These are phyloP conservation scores for Anisodus acutangulus DNA, from an alignment of 257 asterid genomes.

Conservation along the genomic window DNA sequence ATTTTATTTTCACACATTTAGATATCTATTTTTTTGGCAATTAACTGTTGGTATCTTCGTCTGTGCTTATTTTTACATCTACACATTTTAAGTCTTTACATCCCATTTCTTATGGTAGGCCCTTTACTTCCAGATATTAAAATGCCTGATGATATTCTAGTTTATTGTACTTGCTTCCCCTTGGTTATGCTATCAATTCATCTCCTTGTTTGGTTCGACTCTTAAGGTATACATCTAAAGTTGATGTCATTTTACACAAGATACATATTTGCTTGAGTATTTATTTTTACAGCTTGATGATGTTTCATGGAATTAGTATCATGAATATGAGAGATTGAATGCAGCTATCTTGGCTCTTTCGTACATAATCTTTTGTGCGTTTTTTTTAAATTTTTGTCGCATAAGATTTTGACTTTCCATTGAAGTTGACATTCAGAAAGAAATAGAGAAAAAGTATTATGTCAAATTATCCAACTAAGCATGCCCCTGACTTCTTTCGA, in stretches of 20 bases:
- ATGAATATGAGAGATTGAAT: neutral
- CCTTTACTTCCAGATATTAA: neutral
- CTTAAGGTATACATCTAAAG: neutral
- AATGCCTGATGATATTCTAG: neutral
- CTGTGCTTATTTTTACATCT: neutral
- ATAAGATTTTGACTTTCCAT: neutral
- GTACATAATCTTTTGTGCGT: neutral
- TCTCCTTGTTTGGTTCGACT: neutral
- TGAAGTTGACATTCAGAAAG: neutral
- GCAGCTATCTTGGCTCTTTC: neutral
- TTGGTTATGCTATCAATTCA: neutral
- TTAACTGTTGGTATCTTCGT: neutral
- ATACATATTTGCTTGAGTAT: neutral
- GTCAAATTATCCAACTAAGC: neutral
- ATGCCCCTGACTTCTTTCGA: neutral
- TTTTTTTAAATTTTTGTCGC: neutral
- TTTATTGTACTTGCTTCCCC: neutral
- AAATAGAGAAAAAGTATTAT: neutral
- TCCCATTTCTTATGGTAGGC: neutral
- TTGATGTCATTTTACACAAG: neutral
- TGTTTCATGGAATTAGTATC: neutral
- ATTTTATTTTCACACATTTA: too few species aligned
- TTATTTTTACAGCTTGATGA: neutral
- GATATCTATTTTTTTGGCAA: neutral
- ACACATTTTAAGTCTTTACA: neutral